Evolutionary conservation across 768 basidiomycete genomes (phyloP), one percentile per base, ranked within the genome.

Genomic region (Tylopilus intermedius): DNA sequence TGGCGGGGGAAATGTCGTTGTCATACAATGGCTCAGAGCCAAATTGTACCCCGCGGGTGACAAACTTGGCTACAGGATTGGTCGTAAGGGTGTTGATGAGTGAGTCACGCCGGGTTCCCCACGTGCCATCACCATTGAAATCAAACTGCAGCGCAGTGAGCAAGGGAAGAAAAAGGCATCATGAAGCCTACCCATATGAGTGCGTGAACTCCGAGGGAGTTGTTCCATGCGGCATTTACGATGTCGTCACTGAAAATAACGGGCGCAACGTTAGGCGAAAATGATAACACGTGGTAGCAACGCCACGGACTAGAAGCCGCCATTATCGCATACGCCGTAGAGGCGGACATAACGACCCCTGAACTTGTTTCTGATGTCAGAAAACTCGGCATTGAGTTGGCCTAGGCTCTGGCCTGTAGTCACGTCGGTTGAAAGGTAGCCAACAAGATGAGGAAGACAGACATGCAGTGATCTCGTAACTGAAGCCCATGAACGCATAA

Each of bases 401-500:
- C 62, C 61, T 9, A 71, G 54, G 60, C 78, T 83, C 66, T 86
- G 86, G 55, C 86, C 85, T 87, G 45, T 27, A 4, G 21, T 6
- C 10, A n/a, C 2, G 37, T 59, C 48, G 63, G 46, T 49, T 33
- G 40, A 8, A 4, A 42, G 22, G 21, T 4, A 35, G 47, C 27
- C 26, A 18, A 15, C 13, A 13, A 42, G 11, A 42, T 13, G 37
- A 38, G 5, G 2, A 45, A 29, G 27, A 67, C 79, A 45, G 58
- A 84, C 86, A 88, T 11, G 71, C 74, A 39, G 82, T 79, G 24
- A 89, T 75, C 60, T 86, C 86, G 57, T 90, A 90, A 64, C 84
- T 84, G 67, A 90, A 84, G 0, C 86, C 88, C 46, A 89, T 69
- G 63, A 89, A 90, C 0, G 79, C 88, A 58, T 87, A 88, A 62